Evolutionary conservation across 345 rosid species (phyloP), one percentile per base, ranked within the genome.

Genomic region (Acer yangbiense): DNA sequence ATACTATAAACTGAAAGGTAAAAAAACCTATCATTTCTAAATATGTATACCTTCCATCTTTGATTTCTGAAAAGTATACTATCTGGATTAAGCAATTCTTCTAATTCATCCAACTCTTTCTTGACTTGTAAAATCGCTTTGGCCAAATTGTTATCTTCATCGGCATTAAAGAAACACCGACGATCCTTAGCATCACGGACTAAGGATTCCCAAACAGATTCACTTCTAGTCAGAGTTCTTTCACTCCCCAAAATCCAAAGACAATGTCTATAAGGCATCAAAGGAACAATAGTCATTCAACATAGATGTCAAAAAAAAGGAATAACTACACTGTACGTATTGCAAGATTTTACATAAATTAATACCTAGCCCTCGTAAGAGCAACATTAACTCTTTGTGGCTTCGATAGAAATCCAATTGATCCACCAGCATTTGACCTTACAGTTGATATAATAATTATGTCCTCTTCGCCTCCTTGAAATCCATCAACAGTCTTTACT

Each of bases 1-100:
- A 41, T 20, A 44, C 10, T 44, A 44, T 1, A 44, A 44, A 44
- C 48, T 44, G 2, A 9, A 1, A 68, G 72, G 20, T 14, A 35
- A 12, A 27, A 27, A 23, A 69, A n/a, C 27, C 9, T 44, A 66
- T 3, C 2, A 29, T 29, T 29, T 29, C 32, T 29, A 29, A 27
- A 29, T 35, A 60, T 7, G 67, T 23, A n/a, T 65, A 89, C 89
- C 86, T 84, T 89, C 92, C 92, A 89, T 67, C 77, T 77, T 41
- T 85, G 72, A 27, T 54, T 77, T 75, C 78, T 79, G 78, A 85
- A 87, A 43, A 85, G 79, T 23, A 50, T n/a, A 50, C 84, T 81
- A n/a, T 77, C 77, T 27, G 72, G 72, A 50, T 74, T 52, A 29
- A 82, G 84, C 71, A 89, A 63, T 78, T 81, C 85, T 32, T 84